Evolutionary conservation across 139 green algal genomes (phyloP), one percentile per base, ranked within the genome.

Genomic region (Monoraphidium neglectum): DNA sequence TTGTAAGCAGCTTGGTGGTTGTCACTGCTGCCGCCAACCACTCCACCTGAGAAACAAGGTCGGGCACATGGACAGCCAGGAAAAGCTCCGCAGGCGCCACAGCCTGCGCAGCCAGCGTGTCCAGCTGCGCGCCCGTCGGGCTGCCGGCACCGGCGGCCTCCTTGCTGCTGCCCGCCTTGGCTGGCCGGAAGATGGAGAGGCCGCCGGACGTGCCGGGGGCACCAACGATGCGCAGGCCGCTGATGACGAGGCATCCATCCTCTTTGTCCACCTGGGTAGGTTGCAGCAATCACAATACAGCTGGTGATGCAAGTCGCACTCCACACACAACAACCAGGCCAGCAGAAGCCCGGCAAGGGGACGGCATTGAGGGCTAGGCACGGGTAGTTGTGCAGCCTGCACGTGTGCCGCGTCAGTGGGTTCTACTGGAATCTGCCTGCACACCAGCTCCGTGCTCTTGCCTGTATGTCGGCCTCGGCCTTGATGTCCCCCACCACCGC

Each of bases 401-500:
- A n/a, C n/a, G n/a, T n/a, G n/a, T n/a, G n/a, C n/a, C n/a, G n/a
- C n/a, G n/a, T n/a, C n/a, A n/a, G n/a, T n/a, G n/a, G n/a, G n/a
- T n/a, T n/a, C n/a, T n/a, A n/a, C n/a, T n/a, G n/a, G n/a, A n/a
- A n/a, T n/a, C n/a, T n/a, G n/a, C n/a, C n/a, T n/a, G n/a, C n/a
- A n/a, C n/a, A n/a, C n/a, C n/a, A n/a, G n/a, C n/a, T n/a, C n/a
- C n/a, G n/a, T n/a, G n/a, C n/a, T n/a, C n/a, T n/a, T n/a, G n/a
- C n/a, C n/a, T n/a, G n/a, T 54, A 72, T 59, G 35, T 81, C 76
- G 57, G 82, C 75, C 2, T 43, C 53, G 1, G 61, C 57, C 0
- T 80, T 61, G 62, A 82, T 60, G 62, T 82, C 60, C 16, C 66
- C 66, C 33, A 71, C n/a, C 36, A 84, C 70, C 26, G 72, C 43